Percentiles rank a stretch among this genome's conserved stretches.
Evolutionary conservation across 495 filamentous ascomycete species (phyloP).

Genomic region (Chaetomidium leptoderma): DNA sequence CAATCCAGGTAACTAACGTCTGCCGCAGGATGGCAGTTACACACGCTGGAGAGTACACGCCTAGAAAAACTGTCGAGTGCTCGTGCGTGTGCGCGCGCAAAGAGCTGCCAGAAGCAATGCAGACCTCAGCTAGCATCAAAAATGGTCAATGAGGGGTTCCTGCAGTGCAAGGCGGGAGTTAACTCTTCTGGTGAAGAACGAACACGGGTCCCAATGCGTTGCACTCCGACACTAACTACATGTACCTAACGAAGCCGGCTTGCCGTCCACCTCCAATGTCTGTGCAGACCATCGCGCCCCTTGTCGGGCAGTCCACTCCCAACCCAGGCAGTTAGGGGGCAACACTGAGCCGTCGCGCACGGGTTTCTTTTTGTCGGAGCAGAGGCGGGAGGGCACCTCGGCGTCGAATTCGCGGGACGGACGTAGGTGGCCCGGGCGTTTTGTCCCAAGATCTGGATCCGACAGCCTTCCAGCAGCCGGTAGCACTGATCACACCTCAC

Average conservation of each 20-base stretch:
- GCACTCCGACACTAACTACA: too few species aligned
- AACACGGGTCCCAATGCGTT: too few species aligned
- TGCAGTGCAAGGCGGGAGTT: not conserved
- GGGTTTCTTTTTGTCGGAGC: not conserved
- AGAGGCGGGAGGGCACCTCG: not conserved
- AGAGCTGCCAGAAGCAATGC: not conserved
- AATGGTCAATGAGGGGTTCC: slow-evolving; percentile 1
- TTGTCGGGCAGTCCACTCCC: not conserved
- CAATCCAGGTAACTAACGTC: too few species aligned
- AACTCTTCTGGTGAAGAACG: not conserved
- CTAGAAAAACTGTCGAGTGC: too few species aligned
- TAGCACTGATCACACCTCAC: not conserved
- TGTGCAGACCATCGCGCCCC: not conserved
- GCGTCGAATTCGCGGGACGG: not conserved
- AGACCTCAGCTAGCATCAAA: not conserved
- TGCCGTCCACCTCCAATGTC: not conserved
- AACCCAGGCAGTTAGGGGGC: too few species aligned
- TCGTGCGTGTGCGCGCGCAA: not conserved
- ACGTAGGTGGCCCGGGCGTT: slow-evolving; percentile 1
- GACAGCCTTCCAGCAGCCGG: slow-evolving; percentile 1
- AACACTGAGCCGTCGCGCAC: not conserved
- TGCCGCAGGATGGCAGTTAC: too few species aligned
- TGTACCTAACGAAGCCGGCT: too few species aligned
- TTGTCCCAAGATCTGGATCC: not conserved
- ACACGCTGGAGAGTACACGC: too few species aligned